Base-by-base conservation (phyloP, 805 yeast species). In the Kazachstania africana region DNA sequence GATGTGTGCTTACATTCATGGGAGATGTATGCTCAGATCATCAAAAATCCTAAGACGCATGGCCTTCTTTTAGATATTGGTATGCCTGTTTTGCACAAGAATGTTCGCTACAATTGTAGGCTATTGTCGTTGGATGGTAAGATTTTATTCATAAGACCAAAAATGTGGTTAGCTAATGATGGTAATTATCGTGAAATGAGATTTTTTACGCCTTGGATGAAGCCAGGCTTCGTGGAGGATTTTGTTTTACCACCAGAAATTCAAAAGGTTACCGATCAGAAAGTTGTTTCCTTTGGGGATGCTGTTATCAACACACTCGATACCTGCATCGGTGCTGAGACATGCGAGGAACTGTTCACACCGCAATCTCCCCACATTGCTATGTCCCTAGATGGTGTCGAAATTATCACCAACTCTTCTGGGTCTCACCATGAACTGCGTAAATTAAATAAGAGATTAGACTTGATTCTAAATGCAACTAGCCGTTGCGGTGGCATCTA, bases 111-210 rank as follows among this genome's bases (percentile, higher is more conserved):
- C 65, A 91, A 91, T 51, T 91, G 97, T 62, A 74, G 99, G 39
- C 60, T 91, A 27, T 57, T 91, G 26, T 78, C 95, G 2, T 70
- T 73, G 51, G 75, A 85, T 58, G 84, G 87, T 22, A 63, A 72
- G 47, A 80, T 91, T 34, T 57, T 87, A 27, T 65, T 88, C 43
- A 88, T 91, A 43, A 72, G 97, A 46, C 99, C 99, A 12, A 91
- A 91, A 53, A 50, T 91, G 27, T 78, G 85, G 71, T 67, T 91
- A 31, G 97, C 97, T 12, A 93, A 91, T 52, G 98, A 91, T 60
- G 99, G 99, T 1, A 91, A 91, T 53, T 91, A 93, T 60, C 72
- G 98, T 31, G 99, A 91, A 56, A 87, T 91, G 97, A 70, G 99
- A 46, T 84, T 77, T 55, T 91, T 91, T 57, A 82, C 94, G 0